Evolutionary conservation across 2,329 filamentous ascomycete genomes (phyloP).

Genomic region (Thelonectria discophora): DNA sequence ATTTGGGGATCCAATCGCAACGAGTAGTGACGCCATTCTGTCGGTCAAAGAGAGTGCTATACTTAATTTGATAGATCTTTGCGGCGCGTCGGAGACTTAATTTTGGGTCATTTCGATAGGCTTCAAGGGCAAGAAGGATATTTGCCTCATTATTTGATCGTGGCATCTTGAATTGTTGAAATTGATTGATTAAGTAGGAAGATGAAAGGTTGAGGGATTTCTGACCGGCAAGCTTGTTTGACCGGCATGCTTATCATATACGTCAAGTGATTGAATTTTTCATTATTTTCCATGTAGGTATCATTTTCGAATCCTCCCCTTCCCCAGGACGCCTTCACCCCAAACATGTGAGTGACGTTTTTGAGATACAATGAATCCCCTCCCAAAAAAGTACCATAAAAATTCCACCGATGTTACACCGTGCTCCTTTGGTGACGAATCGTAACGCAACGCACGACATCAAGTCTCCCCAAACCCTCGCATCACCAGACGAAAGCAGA

Average conservation of each 20-base stretch:
- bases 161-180: conserved; percentile 5
- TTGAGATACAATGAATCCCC: conserved; percentile 11
- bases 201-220: background rate
- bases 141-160: too few relatives aligned
- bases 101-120: conserved; percentile 15
- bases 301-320: conserved; percentile 20
- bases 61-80: conserved; percentile 7
- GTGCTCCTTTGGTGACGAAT: too few relatives aligned
- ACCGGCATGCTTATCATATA: background rate
- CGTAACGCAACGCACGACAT: too few relatives aligned
- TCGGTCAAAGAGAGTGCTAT: background rate
- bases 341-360: conserved; percentile 2
- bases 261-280: conserved; percentile 1
- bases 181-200: conserved; percentile 5
- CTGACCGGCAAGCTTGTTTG: background rate
- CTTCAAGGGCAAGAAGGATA: conserved; percentile 12
- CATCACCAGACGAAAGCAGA: too few relatives aligned
- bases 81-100: conserved; percentile 12
- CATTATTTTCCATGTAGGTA: conserved; percentile 17
- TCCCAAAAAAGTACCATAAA: conserved; percentile 3
- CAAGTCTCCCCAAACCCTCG: too few relatives aligned
- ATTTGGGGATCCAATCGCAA: background rate
- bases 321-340: conserved; percentile 33
- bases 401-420: too few relatives aligned
- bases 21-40: background rate